A percentile compares a stretch with the other conserved stretches of the same genome.
These are phyloP conservation scores for Taxawa tesnikishii DNA, from an alignment of 2,329 filamentous ascomycete genomes.

Conservation along the genomic window DNA sequence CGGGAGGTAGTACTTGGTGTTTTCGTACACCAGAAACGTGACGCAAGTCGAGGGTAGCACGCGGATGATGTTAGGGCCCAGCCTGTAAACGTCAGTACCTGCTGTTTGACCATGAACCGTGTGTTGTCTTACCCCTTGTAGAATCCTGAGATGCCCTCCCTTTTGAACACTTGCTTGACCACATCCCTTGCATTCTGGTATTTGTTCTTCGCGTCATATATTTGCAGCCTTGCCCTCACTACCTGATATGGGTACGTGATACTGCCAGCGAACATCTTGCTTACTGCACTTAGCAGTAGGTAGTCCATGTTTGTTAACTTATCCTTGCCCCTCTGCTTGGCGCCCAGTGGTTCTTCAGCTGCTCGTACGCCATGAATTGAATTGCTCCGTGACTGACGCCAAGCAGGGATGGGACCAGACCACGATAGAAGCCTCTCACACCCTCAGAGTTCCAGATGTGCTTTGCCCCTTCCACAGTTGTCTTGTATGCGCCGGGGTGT, in stretches of 20 bases:
- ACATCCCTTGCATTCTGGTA: conserved; percentile 68
- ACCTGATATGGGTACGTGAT: conserved; percentile 94
- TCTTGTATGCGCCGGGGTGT: conserved; percentile 68
- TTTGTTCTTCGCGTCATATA: conserved; percentile 63
- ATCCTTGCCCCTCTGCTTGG: conserved; percentile 20
- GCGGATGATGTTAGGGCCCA: conserved; percentile 77
- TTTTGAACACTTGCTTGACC: conserved; percentile 57
- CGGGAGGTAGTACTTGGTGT: conserved; percentile 62
- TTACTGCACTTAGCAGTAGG: conserved; percentile 63
- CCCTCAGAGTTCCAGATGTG: conserved; percentile 63
- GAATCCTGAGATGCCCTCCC: conserved; percentile 73
- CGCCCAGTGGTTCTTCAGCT: conserved; percentile 50
- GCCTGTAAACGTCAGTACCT: conserved; percentile 15
- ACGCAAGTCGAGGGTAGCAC: conserved; percentile 93
- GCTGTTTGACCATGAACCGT: conserved; percentile 2
- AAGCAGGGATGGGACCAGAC: conserved; percentile 68
- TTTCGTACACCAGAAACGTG: conserved; percentile 95
- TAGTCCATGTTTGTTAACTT: conserved; percentile 61
- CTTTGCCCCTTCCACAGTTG: conserved; percentile 57
- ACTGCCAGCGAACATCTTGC: conserved; percentile 81
- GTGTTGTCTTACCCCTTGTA: conserved; percentile 61
- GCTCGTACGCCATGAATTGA: conserved; percentile 92
- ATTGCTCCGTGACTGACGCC: conserved; percentile 88
- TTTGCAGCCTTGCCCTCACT: conserved; percentile 75
- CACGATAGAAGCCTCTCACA: conserved; percentile 70